Evolutionary conservation across 2,329 filamentous ascomycete species (phyloP), one percentile per base, ranked within the genome.

Genomic region (Trichophyton schoenleinii): DNA sequence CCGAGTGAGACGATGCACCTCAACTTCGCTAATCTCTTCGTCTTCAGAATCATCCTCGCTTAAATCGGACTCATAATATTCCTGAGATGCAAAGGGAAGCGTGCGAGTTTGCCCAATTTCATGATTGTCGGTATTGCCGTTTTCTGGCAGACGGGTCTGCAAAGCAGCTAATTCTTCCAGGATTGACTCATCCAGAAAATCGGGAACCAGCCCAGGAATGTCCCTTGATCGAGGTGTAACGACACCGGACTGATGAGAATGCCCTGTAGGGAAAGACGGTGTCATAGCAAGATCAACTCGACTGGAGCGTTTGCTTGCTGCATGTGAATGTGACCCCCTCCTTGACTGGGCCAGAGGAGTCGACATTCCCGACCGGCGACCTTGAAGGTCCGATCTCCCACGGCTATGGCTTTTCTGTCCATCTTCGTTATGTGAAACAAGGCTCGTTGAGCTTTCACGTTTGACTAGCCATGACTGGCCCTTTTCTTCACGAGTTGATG

Each of bases 401-500:
- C 67, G 31, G 46, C 66, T 57, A 59, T 66, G 22, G 63, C 58
- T 67, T 42, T 64, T 63, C 59, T 61, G 63, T 44, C 69, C 67
- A 41, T 70, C 65, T 6, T 74, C 72, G 55, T 71, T 69, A 41
- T 71, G 67, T 1, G 72, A 69, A 8, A 78, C 76, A 2, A 84
- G 72, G 53, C 77, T 80, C 0, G 82, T 84, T 0, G 78, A 80
- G 63, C 78, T 82, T 64, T 81, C 79, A 28, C 81, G 75, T 59
- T 82, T 79, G 2, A 76, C 74, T 2, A 85, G 74, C 83, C 83
- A 85, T 61, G 79, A 79, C 67, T 85, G 82, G n/a, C 83, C 83
- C 66, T 85, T 85, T 62, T 79, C 78, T 66, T 85, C 82, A 42
- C 82, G 75, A 3, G 81, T 79, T 20, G 82, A 78, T 3, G 80